Conservation (phyloP, 768 basidiomycete species). For the Tricholoma matsutake region DNA sequence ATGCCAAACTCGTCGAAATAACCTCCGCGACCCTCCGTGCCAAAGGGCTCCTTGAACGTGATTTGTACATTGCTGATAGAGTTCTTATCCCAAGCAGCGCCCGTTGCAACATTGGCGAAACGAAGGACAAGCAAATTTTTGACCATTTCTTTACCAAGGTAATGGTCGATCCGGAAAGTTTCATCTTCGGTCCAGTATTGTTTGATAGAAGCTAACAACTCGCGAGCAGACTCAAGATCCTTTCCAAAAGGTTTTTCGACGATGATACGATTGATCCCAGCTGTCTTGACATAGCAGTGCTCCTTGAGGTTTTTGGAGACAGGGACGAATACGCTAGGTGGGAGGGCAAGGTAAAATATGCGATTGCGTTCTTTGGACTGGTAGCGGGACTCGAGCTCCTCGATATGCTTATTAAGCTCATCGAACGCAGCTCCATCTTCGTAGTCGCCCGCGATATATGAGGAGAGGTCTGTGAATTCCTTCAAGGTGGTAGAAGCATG, state of each 20-base stretch:
- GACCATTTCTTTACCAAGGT: constrained; percentile 99
- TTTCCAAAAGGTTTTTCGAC: constrained; percentile 99
- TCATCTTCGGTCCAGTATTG: constrained; percentile 93
- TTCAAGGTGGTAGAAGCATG: constrained; percentile 61
- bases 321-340: constrained; percentile 92
- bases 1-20: constrained; percentile 99
- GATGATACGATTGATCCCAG: constrained; percentile 86
- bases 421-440: constrained; percentile 81
- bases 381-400: constrained; percentile 74
- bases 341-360: constrained; percentile 95
- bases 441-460: constrained; percentile 87
- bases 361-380: constrained; percentile 66
- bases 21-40: constrained; percentile 99
- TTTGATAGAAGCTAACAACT: constrained; percentile 77
- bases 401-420: constrained; percentile 70
- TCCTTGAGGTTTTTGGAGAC: constrained; percentile 83
- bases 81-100: constrained; percentile 92
- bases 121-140: constrained; percentile 96
- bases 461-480: constrained; percentile 77
- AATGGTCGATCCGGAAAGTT: constrained; percentile 99
- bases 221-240: constrained; percentile 80
- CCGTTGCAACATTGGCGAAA: constrained; percentile 91
- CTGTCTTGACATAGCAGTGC: constrained; percentile 66
- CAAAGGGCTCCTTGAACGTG: constrained; percentile 99
- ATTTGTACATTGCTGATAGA: constrained; percentile 97